Evolutionary conservation across 1,139 yeast species (phyloP).

Genomic region (Protomyces inouyei): DNA sequence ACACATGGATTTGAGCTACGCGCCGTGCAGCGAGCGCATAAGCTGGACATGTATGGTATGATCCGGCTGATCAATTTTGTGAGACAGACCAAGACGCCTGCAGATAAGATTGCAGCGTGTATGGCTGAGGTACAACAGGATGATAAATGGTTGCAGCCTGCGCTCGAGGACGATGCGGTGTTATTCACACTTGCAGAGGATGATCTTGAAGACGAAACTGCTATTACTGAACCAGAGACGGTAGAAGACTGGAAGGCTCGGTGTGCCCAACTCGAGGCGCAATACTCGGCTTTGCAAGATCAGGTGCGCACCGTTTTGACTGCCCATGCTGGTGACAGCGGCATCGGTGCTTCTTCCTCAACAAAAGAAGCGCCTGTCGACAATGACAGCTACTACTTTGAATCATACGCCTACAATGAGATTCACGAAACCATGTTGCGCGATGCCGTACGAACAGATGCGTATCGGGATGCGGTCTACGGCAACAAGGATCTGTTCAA

Average conservation of each 20-base stretch:
- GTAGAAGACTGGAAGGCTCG: slow-evolving; percentile 25
- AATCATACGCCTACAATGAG: slow-evolving; percentile 93
- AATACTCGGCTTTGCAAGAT: slow-evolving; percentile 31
- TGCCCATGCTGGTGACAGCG: slow-evolving; percentile 1
- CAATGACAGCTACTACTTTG: slow-evolving; percentile 86
- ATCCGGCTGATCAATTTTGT: slow-evolving; percentile 35
- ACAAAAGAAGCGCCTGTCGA: slow-evolving; percentile 33
- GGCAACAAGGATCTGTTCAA: slow-evolving; percentile 86
- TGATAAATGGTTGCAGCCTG: slow-evolving; percentile 35
- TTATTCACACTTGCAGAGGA: slow-evolving; percentile 34
- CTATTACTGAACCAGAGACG: slow-evolving; percentile 8
- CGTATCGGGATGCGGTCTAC: slow-evolving; percentile 88
- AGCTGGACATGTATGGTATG: slow-evolving; percentile 34
- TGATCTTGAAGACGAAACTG: slow-evolving; percentile 30
- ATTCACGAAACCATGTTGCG: slow-evolving; percentile 99
- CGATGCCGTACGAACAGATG: slow-evolving; percentile 85
- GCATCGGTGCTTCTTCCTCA: not conserved
- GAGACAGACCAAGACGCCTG: slow-evolving; percentile 31
- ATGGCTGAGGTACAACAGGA: slow-evolving; percentile 27
- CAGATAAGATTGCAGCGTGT: slow-evolving; percentile 27
- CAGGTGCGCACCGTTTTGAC: slow-evolving; percentile 19
- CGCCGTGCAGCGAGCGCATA: slow-evolving; percentile 10
- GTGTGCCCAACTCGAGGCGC: slow-evolving; percentile 26
- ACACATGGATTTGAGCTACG: slow-evolving; percentile 34
- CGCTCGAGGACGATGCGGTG: slow-evolving; percentile 35